Conservation (phyloP, 2,329 filamentous ascomycete genomes). For the Kalmusia sp. region DNA sequence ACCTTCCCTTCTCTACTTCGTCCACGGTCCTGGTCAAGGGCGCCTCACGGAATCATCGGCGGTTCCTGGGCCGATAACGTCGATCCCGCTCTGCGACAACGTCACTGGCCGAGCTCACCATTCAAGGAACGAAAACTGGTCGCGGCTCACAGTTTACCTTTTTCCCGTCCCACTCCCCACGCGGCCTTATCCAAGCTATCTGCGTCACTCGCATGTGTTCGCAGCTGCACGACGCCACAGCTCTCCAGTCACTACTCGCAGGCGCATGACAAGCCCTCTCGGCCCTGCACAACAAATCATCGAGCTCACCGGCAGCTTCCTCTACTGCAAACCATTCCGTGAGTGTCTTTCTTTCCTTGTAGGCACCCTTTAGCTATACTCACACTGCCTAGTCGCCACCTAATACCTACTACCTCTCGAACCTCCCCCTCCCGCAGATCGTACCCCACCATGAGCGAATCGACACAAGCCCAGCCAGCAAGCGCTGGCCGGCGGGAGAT, state of each 20-base stretch:
- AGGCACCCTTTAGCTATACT: slow-evolving; percentile 9
- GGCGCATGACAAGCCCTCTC: slow-evolving; percentile 34
- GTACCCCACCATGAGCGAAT: slow-evolving; percentile 29
- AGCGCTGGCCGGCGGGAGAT: slow-evolving; percentile 63
- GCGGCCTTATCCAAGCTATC: background rate
- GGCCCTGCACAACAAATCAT: slow-evolving; percentile 13
- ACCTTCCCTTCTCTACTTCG: background rate
- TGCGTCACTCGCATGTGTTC: slow-evolving; percentile 12
- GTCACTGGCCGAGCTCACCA: slow-evolving; percentile 30
- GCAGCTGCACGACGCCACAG: slow-evolving; percentile 25
- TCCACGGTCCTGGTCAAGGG: background rate
- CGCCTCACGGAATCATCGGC: slow-evolving; percentile 14
- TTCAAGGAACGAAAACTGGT: slow-evolving; percentile 27
- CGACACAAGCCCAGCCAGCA: slow-evolving; percentile 21
- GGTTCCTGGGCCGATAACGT: slow-evolving; percentile 26
- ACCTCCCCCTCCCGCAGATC: slow-evolving; percentile 5
- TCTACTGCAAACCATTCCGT: slow-evolving; percentile 15
- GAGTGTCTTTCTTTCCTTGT: slow-evolving; percentile 7
- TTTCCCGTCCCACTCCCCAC: background rate
- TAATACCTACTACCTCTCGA: slow-evolving; percentile 7
- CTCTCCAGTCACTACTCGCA: slow-evolving; percentile 18
- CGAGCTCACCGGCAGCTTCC: slow-evolving; percentile 17
- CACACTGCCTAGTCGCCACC: slow-evolving; percentile 8
- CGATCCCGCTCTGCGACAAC: slow-evolving; percentile 27
- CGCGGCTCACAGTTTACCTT: slow-evolving; percentile 18